Base-by-base conservation (phyloP, 208 protist species). In the Phytomonas sp. region DNA sequence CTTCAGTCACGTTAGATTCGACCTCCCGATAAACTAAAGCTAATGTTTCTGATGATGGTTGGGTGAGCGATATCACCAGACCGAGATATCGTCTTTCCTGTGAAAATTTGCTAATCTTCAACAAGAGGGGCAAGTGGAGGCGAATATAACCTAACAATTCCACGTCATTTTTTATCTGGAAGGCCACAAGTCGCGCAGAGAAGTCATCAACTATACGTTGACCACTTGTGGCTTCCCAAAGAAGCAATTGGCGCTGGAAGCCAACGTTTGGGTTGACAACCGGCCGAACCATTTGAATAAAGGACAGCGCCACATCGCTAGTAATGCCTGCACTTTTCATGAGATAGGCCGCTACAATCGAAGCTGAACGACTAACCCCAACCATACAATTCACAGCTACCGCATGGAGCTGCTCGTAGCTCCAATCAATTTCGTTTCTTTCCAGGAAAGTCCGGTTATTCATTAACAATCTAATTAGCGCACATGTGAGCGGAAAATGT, bases 321-420 rank as follows among this genome's bases (percentile, higher is more conserved):
- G 79, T 80, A 20, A 86, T 76, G 0, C 63, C 53, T 13, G 70
- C 78, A 26, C 78, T 81, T 66, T 91, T 91, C 82, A 97, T 96
- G 7, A 96, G 56, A 72, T 95, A 97, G 3, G 93, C 93, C 15
- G 76, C 70, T 3, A 95, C 88, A 53, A 95, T 71, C n/a, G 89
- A 73, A 13, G 84, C 88, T 11, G 88, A 95, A 33, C 93, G 72
- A 70, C 85, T 93, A 31, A 96, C 91, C 26, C 93, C 93, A 30
- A 91, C 84, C 78, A 94, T 81, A 76, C 93, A 97, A 71, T 96
- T 84, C 13, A 92, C 88, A 28, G 74, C 76, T 11, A 95, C 84
- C 11, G 71, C 71, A 13, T 79, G 87, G 11, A 76, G 34, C 23
- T 56, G 46, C 20, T 56, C 46, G 20, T 56, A 56, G 26, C 17